A percentile compares a stretch with the other conserved stretches of the same genome.
phyloP scores from a whole-genome alignment of 441 rosid species.

The Corymbia citriodora region DNA sequence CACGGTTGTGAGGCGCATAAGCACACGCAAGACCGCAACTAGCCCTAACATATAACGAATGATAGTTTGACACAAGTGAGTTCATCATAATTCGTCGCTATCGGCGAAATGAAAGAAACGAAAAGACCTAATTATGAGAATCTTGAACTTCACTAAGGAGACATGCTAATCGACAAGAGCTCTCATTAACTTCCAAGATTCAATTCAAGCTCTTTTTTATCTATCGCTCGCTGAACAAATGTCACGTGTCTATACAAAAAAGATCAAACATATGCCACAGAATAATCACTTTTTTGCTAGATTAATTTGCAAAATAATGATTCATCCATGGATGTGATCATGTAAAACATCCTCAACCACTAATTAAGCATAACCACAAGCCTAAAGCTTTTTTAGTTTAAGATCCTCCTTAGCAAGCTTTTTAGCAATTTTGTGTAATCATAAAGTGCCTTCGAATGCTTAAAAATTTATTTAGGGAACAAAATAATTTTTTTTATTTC shows the following conservation, averaged over 20 bases:
- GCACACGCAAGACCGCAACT: background rate
- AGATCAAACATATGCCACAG: too few relatives aligned
- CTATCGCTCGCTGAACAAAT: background rate
- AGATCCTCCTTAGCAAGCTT: background rate
- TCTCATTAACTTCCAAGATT: background rate
- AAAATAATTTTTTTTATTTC: too few relatives aligned
- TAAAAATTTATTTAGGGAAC: too few relatives aligned
- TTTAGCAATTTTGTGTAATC: too few relatives aligned
- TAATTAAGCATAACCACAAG: background rate
- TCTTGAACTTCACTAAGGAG: background rate
- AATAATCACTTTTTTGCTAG: background rate
- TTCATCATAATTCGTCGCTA: background rate
- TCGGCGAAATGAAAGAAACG: background rate
- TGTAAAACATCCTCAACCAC: background rate
- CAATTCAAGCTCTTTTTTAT: background rate
- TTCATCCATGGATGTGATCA: background rate
- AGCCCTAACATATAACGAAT: background rate
- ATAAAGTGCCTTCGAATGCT: too few relatives aligned
- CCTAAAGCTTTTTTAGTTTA: background rate
- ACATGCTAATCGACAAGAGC: background rate
- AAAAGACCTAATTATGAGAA: background rate
- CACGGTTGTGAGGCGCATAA: fast-evolving
- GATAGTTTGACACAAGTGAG: background rate
- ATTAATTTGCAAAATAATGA: background rate
- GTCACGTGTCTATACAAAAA: background rate